A percentile compares a stretch with the other conserved stretches of the same genome.
These are phyloP conservation scores for Fusarium chlamydosporum DNA, from an alignment of 2,329 filamentous ascomycete genomes.

Conservation along the genomic window DNA sequence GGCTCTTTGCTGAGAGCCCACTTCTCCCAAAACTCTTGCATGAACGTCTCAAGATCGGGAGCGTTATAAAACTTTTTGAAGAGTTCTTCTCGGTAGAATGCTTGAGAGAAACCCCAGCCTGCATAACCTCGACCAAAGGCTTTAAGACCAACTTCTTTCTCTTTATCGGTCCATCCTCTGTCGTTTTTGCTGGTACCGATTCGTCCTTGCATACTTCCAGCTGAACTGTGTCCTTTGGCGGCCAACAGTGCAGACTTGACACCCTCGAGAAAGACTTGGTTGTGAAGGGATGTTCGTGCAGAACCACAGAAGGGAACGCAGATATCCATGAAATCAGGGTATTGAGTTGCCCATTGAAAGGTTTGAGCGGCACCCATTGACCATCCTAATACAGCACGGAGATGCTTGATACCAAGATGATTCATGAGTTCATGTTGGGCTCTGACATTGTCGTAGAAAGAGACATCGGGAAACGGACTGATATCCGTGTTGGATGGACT, in stretches of 20 bases:
- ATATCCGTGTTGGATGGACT: conserved; percentile 64
- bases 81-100: conserved; percentile 81
- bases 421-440: conserved; percentile 63
- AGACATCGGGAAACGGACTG: conserved; percentile 60
- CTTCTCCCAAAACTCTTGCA: conserved; percentile 80
- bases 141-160: conserved; percentile 66
- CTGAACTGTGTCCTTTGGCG: conserved; percentile 63
- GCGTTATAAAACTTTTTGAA: conserved; percentile 75
- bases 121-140: conserved; percentile 83
- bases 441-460: conserved; percentile 66
- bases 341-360: conserved; percentile 66
- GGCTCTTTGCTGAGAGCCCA: conserved; percentile 82
- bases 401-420: conserved; percentile 58
- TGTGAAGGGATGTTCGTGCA: conserved; percentile 66
- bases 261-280: conserved; percentile 69
- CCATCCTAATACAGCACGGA: conserved; percentile 67
- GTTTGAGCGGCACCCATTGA: conserved; percentile 69
- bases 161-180: conserved; percentile 59
- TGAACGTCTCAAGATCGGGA: conserved; percentile 78
- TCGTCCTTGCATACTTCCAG: conserved; percentile 58
- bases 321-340: conserved; percentile 62
- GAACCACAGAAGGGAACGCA: conserved; percentile 65
- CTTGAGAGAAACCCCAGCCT: conserved; percentile 84
- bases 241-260: conserved; percentile 63
- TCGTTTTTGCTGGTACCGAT: conserved; percentile 40